Evolutionary conservation across 495 filamentous ascomycete species (phyloP).

Genomic region (Pyronema omphalodes): DNA sequence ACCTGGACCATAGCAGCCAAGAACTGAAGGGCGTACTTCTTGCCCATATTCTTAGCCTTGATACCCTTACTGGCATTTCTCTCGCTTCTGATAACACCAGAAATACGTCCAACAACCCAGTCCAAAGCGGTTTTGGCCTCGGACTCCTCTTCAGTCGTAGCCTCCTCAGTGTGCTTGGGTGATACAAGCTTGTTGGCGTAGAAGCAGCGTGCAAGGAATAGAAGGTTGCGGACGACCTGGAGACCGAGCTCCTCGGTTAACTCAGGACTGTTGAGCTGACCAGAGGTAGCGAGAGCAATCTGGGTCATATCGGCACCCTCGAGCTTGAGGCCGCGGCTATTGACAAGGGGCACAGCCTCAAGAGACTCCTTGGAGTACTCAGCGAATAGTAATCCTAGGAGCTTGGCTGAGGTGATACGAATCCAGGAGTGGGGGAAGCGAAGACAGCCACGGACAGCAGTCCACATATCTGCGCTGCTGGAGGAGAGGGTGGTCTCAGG

Average conservation of each 20-base stretch:
- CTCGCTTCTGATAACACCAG: conserved; percentile 62
- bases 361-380: conserved; percentile 53
- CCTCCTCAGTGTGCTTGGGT: conserved; percentile 20
- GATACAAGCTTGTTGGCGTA: conserved; percentile 43
- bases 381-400: conserved; percentile 59
- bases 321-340: conserved; percentile 52
- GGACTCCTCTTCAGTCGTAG: conserved; percentile 13
- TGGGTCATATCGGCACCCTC: conserved; percentile 43
- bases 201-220: conserved; percentile 55
- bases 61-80: conserved; percentile 34
- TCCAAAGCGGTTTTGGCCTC: conserved; percentile 34
- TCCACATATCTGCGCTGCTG: conserved; percentile 44
- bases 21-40: conserved; percentile 58
- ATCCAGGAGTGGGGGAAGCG: conserved; percentile 57
- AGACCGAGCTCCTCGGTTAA: conserved; percentile 49
- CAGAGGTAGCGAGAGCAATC: conserved; percentile 43
- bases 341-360: conserved; percentile 40
- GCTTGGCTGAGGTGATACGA: conserved; percentile 53
- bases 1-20: conserved; percentile 42
- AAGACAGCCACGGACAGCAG: conserved; percentile 41
- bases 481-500: conserved; percentile 42
- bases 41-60: conserved; percentile 23
- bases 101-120: conserved; percentile 57
- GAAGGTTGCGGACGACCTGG: conserved; percentile 55
- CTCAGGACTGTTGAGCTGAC: conserved; percentile 44